A percentile compares a stretch with the other conserved stretches of the same genome.
phyloP scores from a whole-genome alignment of 2,329 filamentous ascomycete species.

The Anthostomella pinea region DNA sequence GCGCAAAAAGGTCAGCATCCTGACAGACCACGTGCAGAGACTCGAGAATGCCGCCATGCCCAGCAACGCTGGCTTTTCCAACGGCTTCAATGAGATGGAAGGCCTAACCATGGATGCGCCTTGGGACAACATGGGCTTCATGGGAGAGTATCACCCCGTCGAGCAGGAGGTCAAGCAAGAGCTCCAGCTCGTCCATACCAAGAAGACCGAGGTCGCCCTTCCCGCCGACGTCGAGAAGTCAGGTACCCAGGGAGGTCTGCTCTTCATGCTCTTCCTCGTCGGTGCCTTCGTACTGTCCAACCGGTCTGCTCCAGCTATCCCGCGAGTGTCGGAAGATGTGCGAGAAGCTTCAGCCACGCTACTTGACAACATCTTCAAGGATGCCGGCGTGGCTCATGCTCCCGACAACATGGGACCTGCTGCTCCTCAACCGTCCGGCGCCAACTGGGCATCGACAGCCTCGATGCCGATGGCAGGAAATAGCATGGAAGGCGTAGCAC shows the following conservation, averaged over 20 bases:
- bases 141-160: constrained; percentile 67
- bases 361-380: constrained; percentile 78
- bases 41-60: constrained; percentile 63
- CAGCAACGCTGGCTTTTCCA: constrained; percentile 62
- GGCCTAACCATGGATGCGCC: constrained; percentile 75
- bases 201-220: constrained; percentile 50
- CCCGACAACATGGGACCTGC: constrained; percentile 42
- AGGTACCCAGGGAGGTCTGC: constrained; percentile 73
- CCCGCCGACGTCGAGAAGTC: constrained; percentile 57
- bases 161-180: constrained; percentile 61
- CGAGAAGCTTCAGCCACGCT: constrained; percentile 74
- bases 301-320: constrained; percentile 67
- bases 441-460: constrained; percentile 43
- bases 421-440: constrained; percentile 52
- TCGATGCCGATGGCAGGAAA: constrained; percentile 40
- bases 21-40: constrained; percentile 69
- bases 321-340: constrained; percentile 76
- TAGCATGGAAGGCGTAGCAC: constrained; percentile 48
- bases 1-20: constrained; percentile 85
- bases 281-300: constrained; percentile 95
- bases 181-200: constrained; percentile 50
- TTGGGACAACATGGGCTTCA: constrained; percentile 81
- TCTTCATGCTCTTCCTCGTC: constrained; percentile 94
- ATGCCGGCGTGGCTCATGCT: constrained; percentile 60
- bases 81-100: constrained; percentile 79